Base-by-base conservation (phyloP, 2,329 filamentous ascomycete species). In the Fusarium newnesense region DNA sequence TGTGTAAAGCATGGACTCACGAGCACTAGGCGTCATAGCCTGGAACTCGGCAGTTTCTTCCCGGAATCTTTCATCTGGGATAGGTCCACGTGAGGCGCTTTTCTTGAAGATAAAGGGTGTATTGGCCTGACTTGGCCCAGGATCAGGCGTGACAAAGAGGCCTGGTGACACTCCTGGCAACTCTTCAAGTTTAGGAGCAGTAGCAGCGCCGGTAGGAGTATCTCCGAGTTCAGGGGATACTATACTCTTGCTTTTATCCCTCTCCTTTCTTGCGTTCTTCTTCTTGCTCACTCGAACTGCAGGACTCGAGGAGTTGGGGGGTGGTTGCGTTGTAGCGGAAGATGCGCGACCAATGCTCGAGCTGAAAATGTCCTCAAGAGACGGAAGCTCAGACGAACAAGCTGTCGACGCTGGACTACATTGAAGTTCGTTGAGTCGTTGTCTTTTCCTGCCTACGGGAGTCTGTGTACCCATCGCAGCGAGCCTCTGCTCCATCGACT, bases 241-340 rank as follows among this genome's bases (percentile, higher is more conserved):
- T 12, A 3, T 32, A 0, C 10, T n/a, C 28, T 28, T 39, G 2
- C 24, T 26, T 12, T 11, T n/a, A 7, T 7, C n/a, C 21, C 24
- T 39, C 2, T 21, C 24, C 13, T 5, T 39, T 13, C 5, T 4
- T 0, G 9, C 34, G 2, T 0, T 53, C 4, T 16, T 39, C 18
- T 12, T 21, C 5, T 7, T 12, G 5, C 3, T 4, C 0, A 0
- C 9, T 18, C 34, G 9, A 18, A 13, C 0, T 28, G 7, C 34
- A 2, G 50, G 50, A 0, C 50, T 53, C 2, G 50, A 12, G 0
- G 34, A 39, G 50, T 0, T 1, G 0, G 50, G 3, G 1, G 1
- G 13, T 0, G 36, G 36, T 6, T 32, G 63, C 0, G 60, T 65
- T 0, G 21, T 24, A 0, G 32, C 62, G 0, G 64, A 67, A 0